phyloP scores from a whole-genome alignment of 305 asterid genomes.

The Nicotiana rustica region DNA sequence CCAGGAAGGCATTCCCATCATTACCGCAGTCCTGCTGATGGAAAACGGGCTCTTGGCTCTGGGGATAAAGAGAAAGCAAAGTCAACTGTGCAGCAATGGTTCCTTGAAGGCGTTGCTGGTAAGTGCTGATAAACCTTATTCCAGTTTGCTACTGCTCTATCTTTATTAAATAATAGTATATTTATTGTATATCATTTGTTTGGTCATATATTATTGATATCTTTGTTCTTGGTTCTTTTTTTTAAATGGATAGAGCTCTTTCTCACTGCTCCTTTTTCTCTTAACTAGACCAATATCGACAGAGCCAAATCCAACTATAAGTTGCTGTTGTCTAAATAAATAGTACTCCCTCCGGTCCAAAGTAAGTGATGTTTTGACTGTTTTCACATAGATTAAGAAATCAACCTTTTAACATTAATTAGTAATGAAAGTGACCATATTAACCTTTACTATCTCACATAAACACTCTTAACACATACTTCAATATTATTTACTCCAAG shows the following conservation, averaged over 20 bases:
- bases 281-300: neutral
- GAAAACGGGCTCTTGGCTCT: constrained; percentile 59
- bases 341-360: too few relatives aligned
- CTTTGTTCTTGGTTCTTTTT: neutral
- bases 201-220: neutral
- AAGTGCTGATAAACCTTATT: constrained; percentile 24
- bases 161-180: neutral
- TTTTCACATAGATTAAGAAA: too few relatives aligned
- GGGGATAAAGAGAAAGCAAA: constrained; percentile 59
- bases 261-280: neutral
- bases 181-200: neutral
- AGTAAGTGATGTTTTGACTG: too few relatives aligned
- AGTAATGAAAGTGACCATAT: too few relatives aligned
- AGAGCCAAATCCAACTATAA: neutral
- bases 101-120: constrained; percentile 97
- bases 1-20: constrained; percentile 65
- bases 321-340: neutral
- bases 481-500: too few relatives aligned
- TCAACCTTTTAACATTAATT: too few relatives aligned
- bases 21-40: constrained; percentile 38
- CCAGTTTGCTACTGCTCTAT: neutral
- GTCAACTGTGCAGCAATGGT: constrained; percentile 85
- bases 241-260: neutral
- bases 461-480: too few relatives aligned
- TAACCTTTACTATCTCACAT: too few relatives aligned